These are phyloP conservation scores for Medicago lupulina DNA, from an alignment of 306 rosid genomes.

Conservation along the genomic window DNA sequence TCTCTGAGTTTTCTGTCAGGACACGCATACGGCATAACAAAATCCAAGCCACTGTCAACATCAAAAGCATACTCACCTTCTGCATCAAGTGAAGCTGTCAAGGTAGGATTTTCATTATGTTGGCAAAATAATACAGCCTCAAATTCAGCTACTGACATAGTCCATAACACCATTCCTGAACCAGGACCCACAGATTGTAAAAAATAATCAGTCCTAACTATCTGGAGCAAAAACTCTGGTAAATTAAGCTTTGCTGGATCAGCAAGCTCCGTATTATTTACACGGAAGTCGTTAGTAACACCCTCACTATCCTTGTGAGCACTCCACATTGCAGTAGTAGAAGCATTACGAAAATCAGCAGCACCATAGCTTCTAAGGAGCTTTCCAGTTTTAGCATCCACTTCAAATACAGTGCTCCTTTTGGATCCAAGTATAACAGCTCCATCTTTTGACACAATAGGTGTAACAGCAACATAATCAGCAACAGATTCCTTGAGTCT, in stretches of 20 bases:
- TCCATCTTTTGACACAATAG: conserved; percentile 69
- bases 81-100: conserved; percentile 36
- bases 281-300: conserved; percentile 19
- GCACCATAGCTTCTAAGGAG: conserved; percentile 47
- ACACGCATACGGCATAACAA: conserved; percentile 68
- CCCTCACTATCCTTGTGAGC: conserved; percentile 28
- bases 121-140: conserved; percentile 66
- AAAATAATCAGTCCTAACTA: conserved; percentile 73
- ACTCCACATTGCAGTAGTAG: conserved; percentile 38
- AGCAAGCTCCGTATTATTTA: conserved; percentile 49
- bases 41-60: conserved; percentile 51
- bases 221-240: conserved; percentile 53
- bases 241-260: conserved; percentile 38
- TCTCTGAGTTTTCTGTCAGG: conserved; percentile 50
- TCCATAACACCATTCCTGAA: conserved; percentile 69
- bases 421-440: conserved; percentile 78
- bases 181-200: conserved; percentile 55
- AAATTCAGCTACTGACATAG: conserved; percentile 67
- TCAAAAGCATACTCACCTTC: conserved; percentile 46
- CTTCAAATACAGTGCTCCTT: conserved; percentile 64
- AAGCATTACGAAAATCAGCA: conserved; percentile 45
- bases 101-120: conserved; percentile 25
- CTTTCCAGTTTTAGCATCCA: conserved; percentile 67
- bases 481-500: conserved; percentile 58
- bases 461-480: conserved; percentile 65